Percentiles rank a stretch among this genome's conserved stretches.
Evolutionary conservation across 345 rosid genomes (phyloP).

Genomic region (Brassica nigra): DNA sequence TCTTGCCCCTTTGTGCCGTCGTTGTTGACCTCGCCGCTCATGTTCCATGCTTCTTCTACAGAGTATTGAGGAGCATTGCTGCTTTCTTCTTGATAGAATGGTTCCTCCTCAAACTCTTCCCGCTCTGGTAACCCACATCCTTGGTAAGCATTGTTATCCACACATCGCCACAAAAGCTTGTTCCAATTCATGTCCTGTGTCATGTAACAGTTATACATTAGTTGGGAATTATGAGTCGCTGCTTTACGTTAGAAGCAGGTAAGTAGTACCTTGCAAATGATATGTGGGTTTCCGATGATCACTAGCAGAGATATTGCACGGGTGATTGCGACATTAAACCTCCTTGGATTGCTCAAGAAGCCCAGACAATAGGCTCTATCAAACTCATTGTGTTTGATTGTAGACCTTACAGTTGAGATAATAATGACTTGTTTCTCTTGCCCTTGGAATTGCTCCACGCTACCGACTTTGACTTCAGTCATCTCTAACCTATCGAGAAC

Average conservation of each 20-base stretch:
- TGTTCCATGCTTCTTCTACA: conserved; percentile 41
- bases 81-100: conserved; percentile 31
- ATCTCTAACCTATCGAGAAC: conserved; percentile 65
- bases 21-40: conserved; percentile 35
- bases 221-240: not conserved
- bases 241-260: conserved; percentile 1
- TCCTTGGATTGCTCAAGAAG: conserved; percentile 79
- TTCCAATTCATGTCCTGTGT: conserved; percentile 75
- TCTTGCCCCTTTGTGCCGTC: conserved; percentile 48
- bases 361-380: conserved; percentile 72
- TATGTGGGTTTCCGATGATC: conserved; percentile 84
- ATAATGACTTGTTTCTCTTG: conserved; percentile 83
- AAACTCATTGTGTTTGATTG: conserved; percentile 73
- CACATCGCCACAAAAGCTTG: conserved; percentile 72
- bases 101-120: conserved; percentile 43
- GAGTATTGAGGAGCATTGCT: conserved; percentile 31
- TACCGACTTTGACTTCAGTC: conserved; percentile 78
- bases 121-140: conserved; percentile 81
- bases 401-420: conserved; percentile 86
- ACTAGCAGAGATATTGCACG: conserved; percentile 78
- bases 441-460: conserved; percentile 97
- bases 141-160: conserved; percentile 67
- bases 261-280: conserved; percentile 64
- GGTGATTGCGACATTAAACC: conserved; percentile 89
- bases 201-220: not conserved